Base-by-base conservation (phyloP, 805 yeast species). In the Metschnikowia bowlesiae region DNA sequence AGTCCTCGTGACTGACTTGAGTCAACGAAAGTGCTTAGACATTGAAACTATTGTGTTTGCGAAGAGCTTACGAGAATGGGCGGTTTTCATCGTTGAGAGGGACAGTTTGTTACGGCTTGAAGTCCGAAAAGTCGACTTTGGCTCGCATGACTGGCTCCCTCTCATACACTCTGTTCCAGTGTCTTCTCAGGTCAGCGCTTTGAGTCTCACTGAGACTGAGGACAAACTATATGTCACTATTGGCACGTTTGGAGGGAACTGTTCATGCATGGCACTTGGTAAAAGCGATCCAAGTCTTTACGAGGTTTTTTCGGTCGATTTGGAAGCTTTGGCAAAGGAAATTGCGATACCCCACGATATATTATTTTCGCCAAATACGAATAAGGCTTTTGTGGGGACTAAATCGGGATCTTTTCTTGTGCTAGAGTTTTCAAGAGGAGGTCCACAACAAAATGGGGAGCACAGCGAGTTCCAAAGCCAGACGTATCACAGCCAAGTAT, bases 381-480 rank as follows among this genome's bases (percentile, higher is more conserved):
- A 2, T 39, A 53, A 47, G 11, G 29, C 68, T 0, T 56, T 55
- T 14, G 50, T 73, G 30, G 76, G 76, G 0, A 59, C 75, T 1
- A 63, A 62, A 42, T 65, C 65, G 32, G 78, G 78, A 0, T 59
- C 54, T 34, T 60, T 58, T 28, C 49, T 68, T 14, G 54, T 50
- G 13, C 56, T 69, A 7, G 51, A 44, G 22, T 22, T 22, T 22
- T 22, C 22, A 22, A 4, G 22, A 22, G 22, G 5, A 22, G 22
- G 22, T 3, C 22, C 22, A 4, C 22, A 22, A 22, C 44, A 46
- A 13, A 41, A 31, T 2, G 30, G 35, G 10, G 16, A 33, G 32
- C 3, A 10, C 32, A 30, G 32, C 32, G 10, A 30, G 32, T 8
- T 30, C 32, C 32, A 30, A 30, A 30, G 18, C 35, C 22, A 22